Conservation (phyloP, 345 rosid species). For the Camelina hispida region DNA sequence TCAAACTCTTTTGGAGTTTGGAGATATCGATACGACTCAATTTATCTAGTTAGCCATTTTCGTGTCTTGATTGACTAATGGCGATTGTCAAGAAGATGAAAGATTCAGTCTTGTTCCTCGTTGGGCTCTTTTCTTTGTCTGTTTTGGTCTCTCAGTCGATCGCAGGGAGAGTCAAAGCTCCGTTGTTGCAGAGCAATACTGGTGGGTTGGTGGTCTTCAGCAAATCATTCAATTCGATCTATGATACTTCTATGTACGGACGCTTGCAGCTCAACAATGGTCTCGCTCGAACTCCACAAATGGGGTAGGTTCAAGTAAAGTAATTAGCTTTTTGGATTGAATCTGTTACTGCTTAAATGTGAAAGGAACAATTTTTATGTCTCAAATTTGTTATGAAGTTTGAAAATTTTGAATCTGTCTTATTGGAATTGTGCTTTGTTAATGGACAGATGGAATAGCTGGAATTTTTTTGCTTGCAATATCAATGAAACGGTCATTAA, state of each 20-base stretch:
- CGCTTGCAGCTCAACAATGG: constrained; percentile 84
- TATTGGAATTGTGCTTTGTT: constrained; percentile 30
- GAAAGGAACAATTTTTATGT: constrained; percentile 13
- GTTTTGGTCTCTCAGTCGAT: constrained; percentile 43
- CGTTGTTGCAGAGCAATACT: constrained; percentile 49
- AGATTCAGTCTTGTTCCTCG: constrained; percentile 13
- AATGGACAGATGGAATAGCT: constrained; percentile 92
- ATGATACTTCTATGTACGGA: constrained; percentile 79
- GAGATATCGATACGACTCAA: constrained; percentile 39
- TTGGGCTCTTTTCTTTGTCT: constrained; percentile 42
- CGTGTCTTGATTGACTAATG: constrained; percentile 32
- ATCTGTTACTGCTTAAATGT: constrained; percentile 11
- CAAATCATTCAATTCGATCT: constrained; percentile 55
- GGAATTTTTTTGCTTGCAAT: constrained; percentile 95
- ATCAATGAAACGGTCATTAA: constrained; percentile 82
- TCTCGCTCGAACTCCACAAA: constrained; percentile 85
- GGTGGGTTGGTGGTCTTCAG: constrained; percentile 48
- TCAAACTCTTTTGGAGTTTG: constrained; percentile 3
- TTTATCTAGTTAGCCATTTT: neutral
- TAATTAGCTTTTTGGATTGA: constrained; percentile 3
- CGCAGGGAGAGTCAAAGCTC: constrained; percentile 53
- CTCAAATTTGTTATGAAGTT: constrained; percentile 23
- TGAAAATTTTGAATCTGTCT: constrained; percentile 7
- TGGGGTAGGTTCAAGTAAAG: constrained; percentile 64
- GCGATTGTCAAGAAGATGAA: constrained; percentile 35